Evolutionary conservation across 768 basidiomycete genomes (phyloP).

Genomic region (Boletus rufocinnamomeus): DNA sequence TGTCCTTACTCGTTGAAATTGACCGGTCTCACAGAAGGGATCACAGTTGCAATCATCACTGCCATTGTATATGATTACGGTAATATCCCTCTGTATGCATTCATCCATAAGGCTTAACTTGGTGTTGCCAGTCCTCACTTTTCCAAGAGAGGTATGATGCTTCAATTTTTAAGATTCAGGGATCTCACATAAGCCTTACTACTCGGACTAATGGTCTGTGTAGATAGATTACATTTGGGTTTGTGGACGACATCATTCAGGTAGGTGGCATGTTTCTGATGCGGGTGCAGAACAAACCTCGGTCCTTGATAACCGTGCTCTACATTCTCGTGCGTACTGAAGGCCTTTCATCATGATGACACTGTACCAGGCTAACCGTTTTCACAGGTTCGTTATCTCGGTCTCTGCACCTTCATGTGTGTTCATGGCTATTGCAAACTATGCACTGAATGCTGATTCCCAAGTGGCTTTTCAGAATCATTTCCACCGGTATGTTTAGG

Average conservation of each 20-base stretch:
- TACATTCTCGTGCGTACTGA: neutral
- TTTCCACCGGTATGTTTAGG: neutral
- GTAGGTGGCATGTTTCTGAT: neutral
- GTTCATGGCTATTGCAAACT: neutral
- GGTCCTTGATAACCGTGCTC: neutral
- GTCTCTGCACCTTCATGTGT: conserved; percentile 1
- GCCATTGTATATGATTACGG: no score
- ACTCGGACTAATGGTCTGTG: neutral
- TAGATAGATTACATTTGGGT: conserved; percentile 15
- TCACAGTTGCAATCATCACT: no score
- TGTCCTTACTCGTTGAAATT: no score
- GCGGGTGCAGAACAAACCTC: neutral
- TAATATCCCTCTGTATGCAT: no score
- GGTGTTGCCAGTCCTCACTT: conserved; percentile 1
- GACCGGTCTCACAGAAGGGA: no score
- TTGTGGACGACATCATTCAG: neutral
- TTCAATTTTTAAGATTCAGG: neutral
- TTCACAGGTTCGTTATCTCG: conserved; percentile 9
- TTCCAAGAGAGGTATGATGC: conserved; percentile 3
- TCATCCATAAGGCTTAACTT: no score
- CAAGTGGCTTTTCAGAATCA: neutral
- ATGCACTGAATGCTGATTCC: neutral
- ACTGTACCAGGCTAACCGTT: neutral
- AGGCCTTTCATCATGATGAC: neutral
- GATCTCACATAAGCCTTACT: neutral